A percentile compares a stretch with the other conserved stretches of the same genome.
These are phyloP conservation scores for Chenopodium formosanum DNA, from an alignment of 148 eudicot genomes.

Conservation along the genomic window DNA sequence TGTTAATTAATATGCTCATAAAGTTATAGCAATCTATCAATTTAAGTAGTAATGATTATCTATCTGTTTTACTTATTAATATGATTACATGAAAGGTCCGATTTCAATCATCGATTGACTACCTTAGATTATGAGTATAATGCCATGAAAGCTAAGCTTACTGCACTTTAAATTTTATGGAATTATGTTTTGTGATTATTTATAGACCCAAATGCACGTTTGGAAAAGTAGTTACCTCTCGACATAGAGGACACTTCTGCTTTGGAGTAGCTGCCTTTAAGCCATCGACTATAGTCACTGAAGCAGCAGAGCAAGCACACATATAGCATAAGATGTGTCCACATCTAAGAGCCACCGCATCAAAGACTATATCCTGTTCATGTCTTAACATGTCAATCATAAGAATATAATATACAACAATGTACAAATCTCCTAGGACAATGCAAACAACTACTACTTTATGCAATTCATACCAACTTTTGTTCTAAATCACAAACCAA, in stretches of 20 bases:
- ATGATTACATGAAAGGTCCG: background rate
- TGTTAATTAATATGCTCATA: background rate
- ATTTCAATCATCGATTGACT: no score
- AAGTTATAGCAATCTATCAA: no score
- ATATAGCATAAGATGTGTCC: conserved; percentile 74
- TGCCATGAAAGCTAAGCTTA: background rate
- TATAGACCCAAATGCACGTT: background rate
- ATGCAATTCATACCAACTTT: background rate
- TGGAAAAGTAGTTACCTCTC: conserved; percentile 39
- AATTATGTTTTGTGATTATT: background rate
- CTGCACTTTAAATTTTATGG: background rate
- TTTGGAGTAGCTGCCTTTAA: conserved; percentile 47
- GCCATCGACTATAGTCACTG: conserved; percentile 76
- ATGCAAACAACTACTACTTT: background rate
- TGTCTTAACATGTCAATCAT: background rate
- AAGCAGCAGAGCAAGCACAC: conserved; percentile 82
- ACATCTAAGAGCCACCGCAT: conserved; percentile 64
- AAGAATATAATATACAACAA: background rate
- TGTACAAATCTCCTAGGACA: background rate
- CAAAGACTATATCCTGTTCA: conserved; percentile 69
- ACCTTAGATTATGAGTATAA: background rate
- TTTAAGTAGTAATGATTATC: no score
- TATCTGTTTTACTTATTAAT: no score
- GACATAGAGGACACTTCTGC: conserved; percentile 71
- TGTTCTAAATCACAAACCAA: background rate